phyloP scores from a whole-genome alignment of 2,329 filamentous ascomycete species.

The Harringtonia aguacate region DNA sequence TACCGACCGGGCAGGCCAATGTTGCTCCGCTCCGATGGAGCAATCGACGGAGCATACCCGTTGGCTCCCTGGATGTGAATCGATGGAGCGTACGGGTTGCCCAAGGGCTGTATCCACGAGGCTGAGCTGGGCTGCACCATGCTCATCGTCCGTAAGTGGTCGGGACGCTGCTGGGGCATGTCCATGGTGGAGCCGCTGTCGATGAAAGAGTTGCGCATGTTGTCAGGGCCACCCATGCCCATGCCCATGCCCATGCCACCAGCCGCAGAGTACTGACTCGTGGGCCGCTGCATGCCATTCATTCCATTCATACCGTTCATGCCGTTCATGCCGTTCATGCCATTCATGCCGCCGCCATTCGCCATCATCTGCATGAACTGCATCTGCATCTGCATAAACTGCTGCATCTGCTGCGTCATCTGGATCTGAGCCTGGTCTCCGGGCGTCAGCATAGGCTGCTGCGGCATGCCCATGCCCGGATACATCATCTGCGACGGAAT shows the following conservation, averaged over 20 bases:
- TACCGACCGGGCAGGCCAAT: constrained; percentile 84
- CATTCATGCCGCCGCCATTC: constrained; percentile 18
- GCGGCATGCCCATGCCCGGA: constrained; percentile 23
- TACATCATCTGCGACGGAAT: constrained; percentile 42
- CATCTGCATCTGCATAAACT: constrained; percentile 92
- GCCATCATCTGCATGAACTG: constrained; percentile 84
- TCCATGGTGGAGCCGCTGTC: constrained; percentile 34
- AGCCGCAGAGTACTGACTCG: too few relatives aligned
- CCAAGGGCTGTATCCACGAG: constrained; percentile 42
- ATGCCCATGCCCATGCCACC: constrained; percentile 19
- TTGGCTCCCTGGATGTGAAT: constrained; percentile 33
- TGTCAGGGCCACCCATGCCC: constrained; percentile 10
- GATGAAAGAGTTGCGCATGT: constrained; percentile 33
- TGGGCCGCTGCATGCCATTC: background rate
- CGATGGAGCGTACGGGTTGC: constrained; percentile 36
- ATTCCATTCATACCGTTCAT: background rate
- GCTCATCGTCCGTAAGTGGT: constrained; percentile 63
- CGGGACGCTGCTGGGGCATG: constrained; percentile 23
- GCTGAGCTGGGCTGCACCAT: constrained; percentile 63
- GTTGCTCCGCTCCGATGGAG: constrained; percentile 91
- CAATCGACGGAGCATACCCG: constrained; percentile 81
- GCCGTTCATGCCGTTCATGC: constrained; percentile 21
- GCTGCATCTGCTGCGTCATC: constrained; percentile 73
- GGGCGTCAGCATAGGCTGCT: constrained; percentile 34
- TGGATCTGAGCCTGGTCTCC: constrained; percentile 68